Conservation (phyloP, 2,329 filamentous ascomycete species). For the Colletotrichum sp. region DNA sequence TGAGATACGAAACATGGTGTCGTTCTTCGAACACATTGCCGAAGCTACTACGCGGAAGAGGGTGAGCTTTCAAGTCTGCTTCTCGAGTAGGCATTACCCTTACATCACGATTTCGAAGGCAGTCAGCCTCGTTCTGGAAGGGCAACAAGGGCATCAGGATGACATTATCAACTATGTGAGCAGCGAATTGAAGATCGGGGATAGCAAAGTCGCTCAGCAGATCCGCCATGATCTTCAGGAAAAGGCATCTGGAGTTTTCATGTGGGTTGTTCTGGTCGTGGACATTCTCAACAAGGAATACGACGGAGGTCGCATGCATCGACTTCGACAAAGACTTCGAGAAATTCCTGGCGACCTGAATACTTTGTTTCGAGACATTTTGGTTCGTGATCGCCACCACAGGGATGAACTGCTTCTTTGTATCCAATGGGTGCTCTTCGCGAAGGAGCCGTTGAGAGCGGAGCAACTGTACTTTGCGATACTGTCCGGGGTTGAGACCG, state of each 20-base stretch:
- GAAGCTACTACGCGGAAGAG: neutral
- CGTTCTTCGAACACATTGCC: neutral
- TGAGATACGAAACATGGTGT: neutral
- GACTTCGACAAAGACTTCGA: conserved; percentile 23
- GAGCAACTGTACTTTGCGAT: conserved; percentile 49
- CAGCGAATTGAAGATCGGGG: conserved; percentile 23
- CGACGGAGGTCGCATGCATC: conserved; percentile 27
- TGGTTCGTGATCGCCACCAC: conserved; percentile 46
- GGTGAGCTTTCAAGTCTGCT: conserved; percentile 24
- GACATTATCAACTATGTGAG: conserved; percentile 39
- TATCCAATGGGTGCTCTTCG: conserved; percentile 55
- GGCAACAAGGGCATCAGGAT: conserved; percentile 26
- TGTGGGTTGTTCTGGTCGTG: conserved; percentile 47
- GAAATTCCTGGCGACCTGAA: conserved; percentile 41
- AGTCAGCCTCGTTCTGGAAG: conserved; percentile 29
- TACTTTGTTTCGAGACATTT: conserved; percentile 50
- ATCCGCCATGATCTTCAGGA: conserved; percentile 34
- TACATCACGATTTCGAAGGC: conserved; percentile 27
- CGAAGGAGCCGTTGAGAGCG: no score
- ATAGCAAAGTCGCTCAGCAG: neutral
- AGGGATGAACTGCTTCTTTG: conserved; percentile 43
- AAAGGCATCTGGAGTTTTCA: conserved; percentile 46
- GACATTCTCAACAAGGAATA: conserved; percentile 40
- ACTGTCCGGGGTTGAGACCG: no score
- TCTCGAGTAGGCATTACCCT: conserved; percentile 7